These are phyloP conservation scores for Tardiomyces digboiensis DNA, from an alignment of 1,139 yeast genomes.

Conservation along the genomic window DNA sequence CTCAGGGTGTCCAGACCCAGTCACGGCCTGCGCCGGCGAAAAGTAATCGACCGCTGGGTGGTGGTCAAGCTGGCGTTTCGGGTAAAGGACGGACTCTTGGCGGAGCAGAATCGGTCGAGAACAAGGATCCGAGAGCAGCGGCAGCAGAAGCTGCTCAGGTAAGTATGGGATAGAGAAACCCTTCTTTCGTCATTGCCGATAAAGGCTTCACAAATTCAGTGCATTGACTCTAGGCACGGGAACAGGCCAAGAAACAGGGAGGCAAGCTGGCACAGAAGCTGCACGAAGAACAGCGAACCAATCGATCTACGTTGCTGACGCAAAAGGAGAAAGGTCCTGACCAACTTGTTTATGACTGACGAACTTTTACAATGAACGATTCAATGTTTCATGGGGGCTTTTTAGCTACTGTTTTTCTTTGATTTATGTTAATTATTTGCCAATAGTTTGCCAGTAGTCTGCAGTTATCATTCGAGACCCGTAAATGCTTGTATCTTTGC, in stretches of 20 bases:
- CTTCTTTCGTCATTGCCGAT: not conserved
- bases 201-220: too few species aligned
- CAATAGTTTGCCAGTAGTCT: too few species aligned
- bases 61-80: too few species aligned
- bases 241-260: slow-evolving; percentile 2
- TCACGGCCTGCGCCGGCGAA: not conserved
- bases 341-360: slow-evolving; percentile 21
- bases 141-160: slow-evolving; percentile 19
- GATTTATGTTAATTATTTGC: too few species aligned
- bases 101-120: not conserved
- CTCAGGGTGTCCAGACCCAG: not conserved
- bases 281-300: slow-evolving; percentile 3
- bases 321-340: slow-evolving; percentile 10
- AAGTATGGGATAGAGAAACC: slow-evolving; percentile 3
- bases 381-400: too few species aligned
- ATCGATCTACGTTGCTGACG: slow-evolving; percentile 4
- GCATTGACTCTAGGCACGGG: too few species aligned
- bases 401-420: too few species aligned
- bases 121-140: slow-evolving; percentile 12
- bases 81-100: not conserved
- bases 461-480: too few species aligned
- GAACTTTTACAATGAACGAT: too few species aligned
- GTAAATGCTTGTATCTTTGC: slow-evolving; percentile 1
- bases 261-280: slow-evolving; percentile 4
- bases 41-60: too few species aligned